phyloP scores from a whole-genome alignment of 1,284 basidiomycete genomes.

The Puccinia horiana region DNA sequence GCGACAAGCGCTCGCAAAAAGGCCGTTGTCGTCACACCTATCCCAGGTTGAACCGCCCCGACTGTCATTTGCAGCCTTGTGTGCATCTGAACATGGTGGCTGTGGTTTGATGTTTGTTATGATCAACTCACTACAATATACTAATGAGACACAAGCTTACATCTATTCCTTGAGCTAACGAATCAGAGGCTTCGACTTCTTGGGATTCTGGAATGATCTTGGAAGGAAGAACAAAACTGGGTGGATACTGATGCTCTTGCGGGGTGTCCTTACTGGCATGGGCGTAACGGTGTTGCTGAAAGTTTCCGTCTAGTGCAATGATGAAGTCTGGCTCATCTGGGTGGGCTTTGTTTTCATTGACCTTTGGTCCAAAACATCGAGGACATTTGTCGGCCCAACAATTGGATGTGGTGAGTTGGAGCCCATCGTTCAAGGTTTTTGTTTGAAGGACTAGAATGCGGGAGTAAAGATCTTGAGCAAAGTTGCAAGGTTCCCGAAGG shows the following conservation, averaged over 20 bases:
- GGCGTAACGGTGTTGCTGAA: background rate
- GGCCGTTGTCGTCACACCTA: background rate
- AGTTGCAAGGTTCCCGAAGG: background rate
- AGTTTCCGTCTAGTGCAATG: background rate
- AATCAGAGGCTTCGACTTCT: background rate
- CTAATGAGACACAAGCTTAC: background rate
- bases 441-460: background rate
- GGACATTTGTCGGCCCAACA: constrained; percentile 13
- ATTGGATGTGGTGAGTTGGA: background rate
- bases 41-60: background rate
- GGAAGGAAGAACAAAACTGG: background rate
- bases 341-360: background rate
- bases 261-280: background rate
- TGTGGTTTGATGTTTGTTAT: too few relatives aligned
- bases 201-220: background rate
- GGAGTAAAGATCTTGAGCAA: background rate
- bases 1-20: background rate
- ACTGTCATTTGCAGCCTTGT: constrained; percentile 5
- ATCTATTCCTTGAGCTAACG: background rate
- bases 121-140: background rate
- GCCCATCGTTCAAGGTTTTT: background rate
- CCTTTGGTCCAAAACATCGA: background rate
- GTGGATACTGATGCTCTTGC: background rate
- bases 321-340: background rate
- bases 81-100: background rate